Percentiles rank a stretch among this genome's conserved stretches.
Conservation (phyloP, 2,329 filamentous ascomycete species). For the Calonectria pseudoturangicola region DNA sequence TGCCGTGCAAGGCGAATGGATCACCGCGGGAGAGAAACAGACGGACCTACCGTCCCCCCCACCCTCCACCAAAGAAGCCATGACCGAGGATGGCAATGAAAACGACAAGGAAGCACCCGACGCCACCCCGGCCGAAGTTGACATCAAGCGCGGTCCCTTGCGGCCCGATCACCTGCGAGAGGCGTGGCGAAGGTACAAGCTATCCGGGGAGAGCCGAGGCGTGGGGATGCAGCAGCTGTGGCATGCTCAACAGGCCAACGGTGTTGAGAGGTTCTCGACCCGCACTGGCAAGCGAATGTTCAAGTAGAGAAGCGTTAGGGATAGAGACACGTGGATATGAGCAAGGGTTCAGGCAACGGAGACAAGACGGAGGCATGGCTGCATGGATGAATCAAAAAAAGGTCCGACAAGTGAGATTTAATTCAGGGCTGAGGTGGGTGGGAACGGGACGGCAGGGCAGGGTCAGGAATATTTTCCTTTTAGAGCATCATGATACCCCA, state of each 20-base stretch:
- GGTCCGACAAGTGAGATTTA: slow-evolving; percentile 17
- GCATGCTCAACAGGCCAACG: slow-evolving; percentile 76
- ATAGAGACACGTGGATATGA: slow-evolving; percentile 11
- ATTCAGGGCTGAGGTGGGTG: slow-evolving; percentile 25
- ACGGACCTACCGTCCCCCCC: slow-evolving; percentile 69
- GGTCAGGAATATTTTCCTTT: slow-evolving; percentile 33
- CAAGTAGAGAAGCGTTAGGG: slow-evolving; percentile 60
- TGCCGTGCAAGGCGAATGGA: slow-evolving; percentile 83
- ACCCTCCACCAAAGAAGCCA: slow-evolving; percentile 57
- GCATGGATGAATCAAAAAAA: slow-evolving; percentile 17
- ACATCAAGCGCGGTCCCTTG: slow-evolving; percentile 72
- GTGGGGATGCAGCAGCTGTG: slow-evolving; percentile 76
- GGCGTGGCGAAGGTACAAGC: slow-evolving; percentile 81
- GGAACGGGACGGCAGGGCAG: slow-evolving; percentile 7
- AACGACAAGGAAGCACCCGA: slow-evolving; percentile 53
- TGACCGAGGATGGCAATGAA: slow-evolving; percentile 54
- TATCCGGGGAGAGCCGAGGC: slow-evolving; percentile 77
- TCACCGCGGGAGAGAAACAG: slow-evolving; percentile 75
- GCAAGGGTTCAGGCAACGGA: slow-evolving; percentile 11
- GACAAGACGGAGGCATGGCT: slow-evolving; percentile 19
- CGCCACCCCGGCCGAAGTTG: slow-evolving; percentile 44
- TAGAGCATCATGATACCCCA: slow-evolving; percentile 39
- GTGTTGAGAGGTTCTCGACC: slow-evolving; percentile 75
- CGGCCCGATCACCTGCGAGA: slow-evolving; percentile 85
- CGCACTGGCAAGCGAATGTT: slow-evolving; percentile 73